Conservation (phyloP, 768 basidiomycete species). For the Podaxis rugospora region DNA sequence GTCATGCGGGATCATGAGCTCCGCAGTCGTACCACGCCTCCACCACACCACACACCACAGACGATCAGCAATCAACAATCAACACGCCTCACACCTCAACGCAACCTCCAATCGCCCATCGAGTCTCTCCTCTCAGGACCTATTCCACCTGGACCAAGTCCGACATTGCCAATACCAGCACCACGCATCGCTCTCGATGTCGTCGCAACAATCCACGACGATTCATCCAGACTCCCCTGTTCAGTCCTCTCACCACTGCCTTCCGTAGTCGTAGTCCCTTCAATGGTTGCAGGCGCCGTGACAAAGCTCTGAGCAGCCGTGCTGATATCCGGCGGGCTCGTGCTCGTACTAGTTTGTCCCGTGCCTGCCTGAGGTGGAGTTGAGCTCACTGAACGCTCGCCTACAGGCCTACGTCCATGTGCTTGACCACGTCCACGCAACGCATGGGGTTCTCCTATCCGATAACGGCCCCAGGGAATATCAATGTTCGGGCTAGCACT, state of each 20-base stretch:
- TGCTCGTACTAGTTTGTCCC: constrained; percentile 19
- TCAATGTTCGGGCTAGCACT: constrained; percentile 9
- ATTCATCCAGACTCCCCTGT: constrained; percentile 29
- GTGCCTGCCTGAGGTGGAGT: not conserved
- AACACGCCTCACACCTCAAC: not conserved
- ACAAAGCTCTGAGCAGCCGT: constrained; percentile 68
- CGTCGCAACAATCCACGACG: constrained; percentile 26
- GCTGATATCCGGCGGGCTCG: constrained; percentile 58
- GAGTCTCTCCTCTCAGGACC: constrained; percentile 2
- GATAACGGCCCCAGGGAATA: constrained; percentile 21
- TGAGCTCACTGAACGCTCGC: constrained; percentile 1
- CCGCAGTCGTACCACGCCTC: constrained; percentile 8
- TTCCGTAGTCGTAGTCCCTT: constrained; percentile 51
- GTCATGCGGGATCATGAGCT: constrained; percentile 1
- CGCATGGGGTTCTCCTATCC: constrained; percentile 18
- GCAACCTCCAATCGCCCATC: constrained; percentile 11
- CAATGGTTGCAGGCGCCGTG: constrained; percentile 58
- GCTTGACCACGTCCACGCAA: constrained; percentile 16
- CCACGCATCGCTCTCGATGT: constrained; percentile 11
- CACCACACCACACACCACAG: not conserved
- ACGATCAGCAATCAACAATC: not conserved
- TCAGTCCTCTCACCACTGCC: constrained; percentile 35
- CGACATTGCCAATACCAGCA: constrained; percentile 6
- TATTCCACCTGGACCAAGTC: constrained; percentile 1
- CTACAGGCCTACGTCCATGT: constrained; percentile 5